A percentile compares a stretch with the other conserved stretches of the same genome.
Evolutionary conservation across 352 stramenopile species (phyloP).

Genomic region (Globisporangium perplexum): DNA sequence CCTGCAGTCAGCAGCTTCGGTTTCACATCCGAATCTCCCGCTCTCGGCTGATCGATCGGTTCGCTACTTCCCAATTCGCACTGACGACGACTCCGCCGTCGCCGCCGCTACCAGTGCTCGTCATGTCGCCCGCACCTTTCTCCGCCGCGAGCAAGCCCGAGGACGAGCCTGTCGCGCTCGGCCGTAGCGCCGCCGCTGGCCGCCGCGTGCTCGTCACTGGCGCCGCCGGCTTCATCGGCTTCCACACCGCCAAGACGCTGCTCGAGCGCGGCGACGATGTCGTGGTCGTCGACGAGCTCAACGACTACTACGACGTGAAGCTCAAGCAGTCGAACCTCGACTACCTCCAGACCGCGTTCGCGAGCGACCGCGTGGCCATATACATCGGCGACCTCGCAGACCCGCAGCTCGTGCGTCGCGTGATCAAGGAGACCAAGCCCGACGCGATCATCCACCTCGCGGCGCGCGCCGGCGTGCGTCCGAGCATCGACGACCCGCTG

Average conservation of each 20-base stretch:
- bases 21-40: too few relatives aligned
- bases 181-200: background rate
- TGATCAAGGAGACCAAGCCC: slow-evolving; percentile 87
- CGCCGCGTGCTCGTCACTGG: slow-evolving; percentile 84
- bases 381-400: slow-evolving; percentile 95
- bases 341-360: slow-evolving; percentile 58
- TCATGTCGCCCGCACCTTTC: slow-evolving; percentile 24
- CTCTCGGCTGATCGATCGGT: too few relatives aligned
- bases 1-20: too few relatives aligned
- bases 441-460: slow-evolving; percentile 94
- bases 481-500: slow-evolving; percentile 96
- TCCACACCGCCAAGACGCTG: slow-evolving; percentile 90
- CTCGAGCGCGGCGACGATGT: slow-evolving; percentile 89
- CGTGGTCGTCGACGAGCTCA: slow-evolving; percentile 97
- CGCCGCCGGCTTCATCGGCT: slow-evolving; percentile 96
- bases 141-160: slow-evolving; percentile 11
- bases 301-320: slow-evolving; percentile 98
- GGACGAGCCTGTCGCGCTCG: slow-evolving; percentile 7
- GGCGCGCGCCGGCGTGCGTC: slow-evolving; percentile 93
- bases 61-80: too few relatives aligned
- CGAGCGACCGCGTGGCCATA: slow-evolving; percentile 53
- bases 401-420: slow-evolving; percentile 78
- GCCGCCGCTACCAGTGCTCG: background rate
- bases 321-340: slow-evolving; percentile 96
- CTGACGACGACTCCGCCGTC: too few relatives aligned